phyloP scores from a whole-genome alignment of 2,329 filamentous ascomycete genomes.

The Teratosphaeria viscida region DNA sequence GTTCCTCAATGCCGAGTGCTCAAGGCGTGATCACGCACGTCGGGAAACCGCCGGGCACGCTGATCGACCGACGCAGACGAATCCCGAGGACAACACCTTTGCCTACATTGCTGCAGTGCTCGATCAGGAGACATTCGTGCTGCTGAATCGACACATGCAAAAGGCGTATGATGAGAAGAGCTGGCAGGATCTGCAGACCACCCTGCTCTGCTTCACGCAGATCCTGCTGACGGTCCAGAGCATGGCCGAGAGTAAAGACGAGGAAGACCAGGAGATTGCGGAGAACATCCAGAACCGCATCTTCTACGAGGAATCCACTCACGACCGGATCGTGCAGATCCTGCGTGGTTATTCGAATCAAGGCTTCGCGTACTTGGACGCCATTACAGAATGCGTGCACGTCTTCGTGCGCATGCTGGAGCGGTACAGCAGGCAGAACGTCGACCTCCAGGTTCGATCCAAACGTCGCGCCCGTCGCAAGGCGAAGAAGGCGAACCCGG shows the following conservation, averaged over 20 bases:
- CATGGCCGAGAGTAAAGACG: slow-evolving; percentile 72
- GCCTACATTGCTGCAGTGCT: slow-evolving; percentile 79
- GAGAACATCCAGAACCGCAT: slow-evolving; percentile 94
- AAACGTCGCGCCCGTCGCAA: slow-evolving; percentile 62
- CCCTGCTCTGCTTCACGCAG: slow-evolving; percentile 91
- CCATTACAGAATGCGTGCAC: slow-evolving; percentile 80
- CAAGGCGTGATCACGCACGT: slow-evolving; percentile 45
- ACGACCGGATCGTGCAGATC: slow-evolving; percentile 75
- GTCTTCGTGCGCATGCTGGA: slow-evolving; percentile 89
- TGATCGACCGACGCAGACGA: slow-evolving; percentile 24
- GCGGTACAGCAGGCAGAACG: slow-evolving; percentile 86
- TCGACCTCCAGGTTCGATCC: slow-evolving; percentile 84
- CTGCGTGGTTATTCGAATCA: slow-evolving; percentile 84
- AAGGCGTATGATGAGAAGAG: slow-evolving; percentile 69
- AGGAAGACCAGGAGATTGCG: slow-evolving; percentile 95
- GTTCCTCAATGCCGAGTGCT: slow-evolving; percentile 74
- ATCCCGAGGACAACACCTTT: slow-evolving; percentile 60
- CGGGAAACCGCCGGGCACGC: slow-evolving; percentile 32
- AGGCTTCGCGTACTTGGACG: slow-evolving; percentile 85
- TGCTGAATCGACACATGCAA: slow-evolving; percentile 74
- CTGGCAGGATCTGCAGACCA: slow-evolving; percentile 76
- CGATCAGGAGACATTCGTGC: slow-evolving; percentile 90
- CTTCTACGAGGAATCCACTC: slow-evolving; percentile 95
- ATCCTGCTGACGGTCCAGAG: slow-evolving; percentile 80
- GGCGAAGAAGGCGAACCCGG: slow-evolving; percentile 31